Conservation (phyloP, 2,329 filamentous ascomycete genomes). For the Mycosphaerella sp. region DNA sequence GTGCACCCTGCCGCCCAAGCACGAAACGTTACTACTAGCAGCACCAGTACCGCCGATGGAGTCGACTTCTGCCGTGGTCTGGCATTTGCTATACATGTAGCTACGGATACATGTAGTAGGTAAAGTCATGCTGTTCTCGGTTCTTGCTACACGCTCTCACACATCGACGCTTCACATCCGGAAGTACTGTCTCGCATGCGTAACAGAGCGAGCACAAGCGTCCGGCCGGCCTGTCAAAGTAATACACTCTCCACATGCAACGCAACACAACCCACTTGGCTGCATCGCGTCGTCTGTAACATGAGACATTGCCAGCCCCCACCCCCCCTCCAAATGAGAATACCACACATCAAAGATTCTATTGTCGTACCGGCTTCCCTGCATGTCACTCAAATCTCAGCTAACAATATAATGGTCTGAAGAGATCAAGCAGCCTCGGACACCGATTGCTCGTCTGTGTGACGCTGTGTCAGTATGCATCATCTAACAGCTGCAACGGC, state of each 20-base stretch:
- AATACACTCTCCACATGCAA: not conserved
- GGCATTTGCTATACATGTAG: no score
- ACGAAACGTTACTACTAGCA: no score
- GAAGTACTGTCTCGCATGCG: not conserved
- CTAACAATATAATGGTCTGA: not conserved
- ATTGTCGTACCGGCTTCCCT: not conserved
- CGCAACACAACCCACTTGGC: not conserved
- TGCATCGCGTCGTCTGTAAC: not conserved
- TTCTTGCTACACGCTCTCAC: not conserved
- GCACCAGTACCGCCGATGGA: no score
- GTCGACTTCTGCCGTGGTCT: no score
- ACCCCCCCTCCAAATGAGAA: not conserved
- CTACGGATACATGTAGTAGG: no score
- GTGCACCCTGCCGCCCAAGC: no score
- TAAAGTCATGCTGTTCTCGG: not conserved
- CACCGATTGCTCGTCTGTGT: not conserved
- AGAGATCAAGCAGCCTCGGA: not conserved
- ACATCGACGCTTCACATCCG: not conserved
- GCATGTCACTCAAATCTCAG: not conserved
- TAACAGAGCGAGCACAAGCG: not conserved
- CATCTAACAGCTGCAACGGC: not conserved
- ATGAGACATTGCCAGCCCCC: not conserved
- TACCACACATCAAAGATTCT: not conserved
- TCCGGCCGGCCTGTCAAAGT: not conserved
- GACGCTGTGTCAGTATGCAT: not conserved